Evolutionary conservation across 345 rosid genomes (phyloP).

Genomic region (Acer saccharum): DNA sequence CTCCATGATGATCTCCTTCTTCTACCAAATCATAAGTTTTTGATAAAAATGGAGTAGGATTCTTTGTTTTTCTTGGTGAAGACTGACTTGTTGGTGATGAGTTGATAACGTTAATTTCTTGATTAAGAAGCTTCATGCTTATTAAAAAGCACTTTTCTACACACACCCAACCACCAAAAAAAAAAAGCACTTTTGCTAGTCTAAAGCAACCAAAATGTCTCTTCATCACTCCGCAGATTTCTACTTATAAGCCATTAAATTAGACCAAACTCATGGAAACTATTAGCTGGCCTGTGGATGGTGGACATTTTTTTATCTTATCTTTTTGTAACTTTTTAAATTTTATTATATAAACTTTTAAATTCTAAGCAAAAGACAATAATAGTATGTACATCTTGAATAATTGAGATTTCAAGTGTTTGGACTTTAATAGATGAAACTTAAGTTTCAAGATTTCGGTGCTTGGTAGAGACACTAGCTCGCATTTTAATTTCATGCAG

Average conservation of each 20-base stretch:
- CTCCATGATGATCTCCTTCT: conserved; percentile 34
- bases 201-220: conserved; percentile 12
- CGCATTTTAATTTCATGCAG: not conserved
- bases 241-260: not conserved
- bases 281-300: conserved; percentile 18
- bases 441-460: conserved; percentile 20
- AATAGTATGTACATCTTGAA: not conserved
- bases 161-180: too few species aligned
- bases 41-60: conserved; percentile 58
- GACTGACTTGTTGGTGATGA: conserved; percentile 18
- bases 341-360: not conserved
- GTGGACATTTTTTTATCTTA: not conserved
- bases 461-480: not conserved
- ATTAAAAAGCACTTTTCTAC: not conserved
- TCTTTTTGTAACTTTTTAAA: not conserved
- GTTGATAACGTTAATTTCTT: not conserved
- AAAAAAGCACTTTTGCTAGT: too few species aligned
- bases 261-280: conserved; percentile 22
- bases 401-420: conserved; percentile 1
- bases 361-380: not conserved
- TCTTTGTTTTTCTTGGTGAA: conserved; percentile 33
- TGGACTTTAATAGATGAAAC: not conserved
- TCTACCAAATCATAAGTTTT: conserved; percentile 69
- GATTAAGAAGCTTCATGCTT: not conserved
- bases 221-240: conserved; percentile 4